Evolutionary conservation across 148 eudicot species (phyloP).

Genomic region (Chenopodium berlandieri): DNA sequence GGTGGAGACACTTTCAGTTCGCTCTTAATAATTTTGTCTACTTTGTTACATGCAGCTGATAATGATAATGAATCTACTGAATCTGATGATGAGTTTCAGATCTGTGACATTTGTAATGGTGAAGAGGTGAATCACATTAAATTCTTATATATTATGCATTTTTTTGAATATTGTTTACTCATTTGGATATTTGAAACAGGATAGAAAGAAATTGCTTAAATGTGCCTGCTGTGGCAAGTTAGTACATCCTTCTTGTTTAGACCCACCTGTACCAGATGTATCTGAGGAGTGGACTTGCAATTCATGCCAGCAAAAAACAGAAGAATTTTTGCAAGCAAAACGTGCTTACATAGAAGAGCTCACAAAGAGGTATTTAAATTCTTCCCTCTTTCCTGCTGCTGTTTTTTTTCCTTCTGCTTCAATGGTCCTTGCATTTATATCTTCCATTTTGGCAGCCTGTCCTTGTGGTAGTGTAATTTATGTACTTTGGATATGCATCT

Average conservation of each 20-base stretch:
- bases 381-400: not conserved
- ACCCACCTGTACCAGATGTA: slow-evolving; percentile 60
- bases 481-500: slow-evolving; percentile 13
- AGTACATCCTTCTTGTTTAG: slow-evolving; percentile 81
- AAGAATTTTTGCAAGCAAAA: slow-evolving; percentile 71
- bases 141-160: not conserved
- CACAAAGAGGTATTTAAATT: slow-evolving; percentile 53
- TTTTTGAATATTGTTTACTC: slow-evolving; percentile 10
- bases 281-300: slow-evolving; percentile 81
- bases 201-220: slow-evolving; percentile 81
- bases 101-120: slow-evolving; percentile 80
- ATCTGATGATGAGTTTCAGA: slow-evolving; percentile 98
- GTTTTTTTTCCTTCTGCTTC: not conserved
- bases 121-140: slow-evolving; percentile 58
- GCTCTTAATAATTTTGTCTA: slow-evolving; percentile 3
- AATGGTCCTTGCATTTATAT: not conserved
- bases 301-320: slow-evolving; percentile 87
- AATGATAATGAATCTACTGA: slow-evolving; percentile 65
- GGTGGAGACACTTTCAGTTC: not conserved
- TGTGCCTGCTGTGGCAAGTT: slow-evolving; percentile 84
- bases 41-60: slow-evolving; percentile 58
- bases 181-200: slow-evolving; percentile 46
- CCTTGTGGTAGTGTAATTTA: not conserved
- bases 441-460: not conserved
- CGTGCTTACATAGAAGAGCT: slow-evolving; percentile 70